phyloP scores from a whole-genome alignment of 192 early-diverging fungal genomes.

The Backusella morwellensis region DNA sequence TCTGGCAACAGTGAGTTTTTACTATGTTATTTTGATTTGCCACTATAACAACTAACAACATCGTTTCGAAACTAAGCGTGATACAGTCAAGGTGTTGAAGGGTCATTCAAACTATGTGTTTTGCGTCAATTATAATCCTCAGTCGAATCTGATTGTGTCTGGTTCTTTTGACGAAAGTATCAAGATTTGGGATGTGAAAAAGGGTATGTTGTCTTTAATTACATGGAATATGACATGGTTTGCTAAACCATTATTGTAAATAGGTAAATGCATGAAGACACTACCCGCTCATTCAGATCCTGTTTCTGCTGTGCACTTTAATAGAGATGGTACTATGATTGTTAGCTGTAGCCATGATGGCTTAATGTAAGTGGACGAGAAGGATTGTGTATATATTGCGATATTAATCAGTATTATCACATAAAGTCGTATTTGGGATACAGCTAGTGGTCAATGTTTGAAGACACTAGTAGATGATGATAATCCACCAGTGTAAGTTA shows the following conservation, averaged over 20 bases:
- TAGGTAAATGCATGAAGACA: constrained; percentile 86
- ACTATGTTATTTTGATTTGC: constrained; percentile 14
- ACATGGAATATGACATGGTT: too few relatives aligned
- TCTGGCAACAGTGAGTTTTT: constrained; percentile 62
- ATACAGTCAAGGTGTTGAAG: constrained; percentile 70
- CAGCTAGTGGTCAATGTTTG: constrained; percentile 93
- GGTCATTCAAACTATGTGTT: constrained; percentile 98
- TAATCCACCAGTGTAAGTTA: constrained; percentile 85
- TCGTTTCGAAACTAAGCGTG: constrained; percentile 40
- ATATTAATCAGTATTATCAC: background rate
- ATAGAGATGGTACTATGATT: constrained; percentile 95
- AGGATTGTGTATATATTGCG: background rate
- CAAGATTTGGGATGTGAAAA: constrained; percentile 93
- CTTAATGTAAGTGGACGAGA: constrained; percentile 66
- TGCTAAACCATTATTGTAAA: background rate
- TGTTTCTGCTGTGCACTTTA: constrained; percentile 94
- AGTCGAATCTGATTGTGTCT: constrained; percentile 90
- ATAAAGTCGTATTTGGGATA: constrained; percentile 95
- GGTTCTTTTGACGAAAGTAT: constrained; percentile 98
- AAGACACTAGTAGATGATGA: constrained; percentile 96
- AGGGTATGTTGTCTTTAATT: constrained; percentile 44
- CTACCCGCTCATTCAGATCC: constrained; percentile 96
- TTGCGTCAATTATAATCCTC: constrained; percentile 96
- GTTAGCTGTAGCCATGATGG: constrained; percentile 95
- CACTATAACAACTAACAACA: background rate